Conservation (phyloP, 768 basidiomycete species). For the Pleurotus pulmonarius region DNA sequence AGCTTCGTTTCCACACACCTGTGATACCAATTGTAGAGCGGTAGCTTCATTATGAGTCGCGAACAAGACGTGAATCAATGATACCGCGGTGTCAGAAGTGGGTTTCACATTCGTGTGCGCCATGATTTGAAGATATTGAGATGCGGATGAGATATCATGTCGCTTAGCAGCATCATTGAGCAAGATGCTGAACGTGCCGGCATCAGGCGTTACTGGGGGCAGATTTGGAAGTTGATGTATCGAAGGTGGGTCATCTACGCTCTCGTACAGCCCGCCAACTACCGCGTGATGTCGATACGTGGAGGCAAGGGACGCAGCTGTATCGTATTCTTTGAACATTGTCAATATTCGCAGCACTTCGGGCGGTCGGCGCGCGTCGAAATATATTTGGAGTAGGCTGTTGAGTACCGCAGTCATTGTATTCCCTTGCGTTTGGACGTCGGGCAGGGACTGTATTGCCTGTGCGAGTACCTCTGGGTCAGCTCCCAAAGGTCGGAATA, state of each 20-base stretch:
- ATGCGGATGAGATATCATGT: slow-evolving; percentile 40
- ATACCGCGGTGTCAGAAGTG: slow-evolving; percentile 43
- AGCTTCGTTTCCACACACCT: slow-evolving; percentile 34
- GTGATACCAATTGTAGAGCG: slow-evolving; percentile 50
- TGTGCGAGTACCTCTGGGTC: slow-evolving; percentile 51
- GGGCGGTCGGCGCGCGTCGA: slow-evolving; percentile 50
- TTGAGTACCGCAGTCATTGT: slow-evolving; percentile 60
- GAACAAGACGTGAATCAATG: slow-evolving; percentile 58
- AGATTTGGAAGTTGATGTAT: slow-evolving; percentile 9
- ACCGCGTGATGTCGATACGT: background rate
- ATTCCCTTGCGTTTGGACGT: slow-evolving; percentile 30
- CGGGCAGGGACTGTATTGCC: slow-evolving; percentile 43
- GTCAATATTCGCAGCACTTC: slow-evolving; percentile 42
- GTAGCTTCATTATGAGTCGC: slow-evolving; percentile 38
- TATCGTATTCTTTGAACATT: slow-evolving; percentile 33
- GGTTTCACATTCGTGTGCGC: slow-evolving; percentile 34
- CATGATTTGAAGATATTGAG: slow-evolving; percentile 48
- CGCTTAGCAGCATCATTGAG: slow-evolving; percentile 50
- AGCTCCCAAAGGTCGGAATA: slow-evolving; percentile 58
- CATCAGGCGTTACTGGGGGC: slow-evolving; percentile 37
- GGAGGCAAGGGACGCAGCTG: background rate
- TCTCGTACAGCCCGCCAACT: slow-evolving; percentile 20
- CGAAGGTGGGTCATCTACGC: slow-evolving; percentile 3
- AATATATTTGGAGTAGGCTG: slow-evolving; percentile 56
- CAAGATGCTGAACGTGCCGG: slow-evolving; percentile 59